A percentile compares a stretch with the other conserved stretches of the same genome.
Evolutionary conservation across 805 yeast genomes (phyloP).

Genomic region (Cyberlindnera misumaiensis): DNA sequence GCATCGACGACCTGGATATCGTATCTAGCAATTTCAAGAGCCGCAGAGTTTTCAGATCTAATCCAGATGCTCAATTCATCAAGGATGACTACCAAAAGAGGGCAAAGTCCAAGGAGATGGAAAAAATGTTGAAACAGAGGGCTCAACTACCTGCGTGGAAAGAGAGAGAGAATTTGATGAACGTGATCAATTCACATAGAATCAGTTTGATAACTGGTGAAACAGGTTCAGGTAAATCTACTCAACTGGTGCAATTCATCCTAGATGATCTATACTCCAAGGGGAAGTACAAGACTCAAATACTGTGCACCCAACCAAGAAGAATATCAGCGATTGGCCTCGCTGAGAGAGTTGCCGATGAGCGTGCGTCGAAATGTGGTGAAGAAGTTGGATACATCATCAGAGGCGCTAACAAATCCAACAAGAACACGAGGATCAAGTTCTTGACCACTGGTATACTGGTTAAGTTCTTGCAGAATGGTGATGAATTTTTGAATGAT

Average conservation of each 20-base stretch:
- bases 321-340: slow-evolving; percentile 92
- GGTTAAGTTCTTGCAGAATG: slow-evolving; percentile 70
- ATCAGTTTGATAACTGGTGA: slow-evolving; percentile 88
- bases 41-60: slow-evolving; percentile 15
- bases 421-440: slow-evolving; percentile 56
- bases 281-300: slow-evolving; percentile 43
- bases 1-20: slow-evolving; percentile 2
- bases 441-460: slow-evolving; percentile 93
- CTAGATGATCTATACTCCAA: slow-evolving; percentile 54
- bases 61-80: slow-evolving; percentile 28
- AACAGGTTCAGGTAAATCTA: slow-evolving; percentile 96
- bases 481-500: slow-evolving; percentile 37
- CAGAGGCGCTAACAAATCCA: slow-evolving; percentile 78
- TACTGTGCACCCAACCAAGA: slow-evolving; percentile 91
- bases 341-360: slow-evolving; percentile 88
- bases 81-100: slow-evolving; percentile 29
- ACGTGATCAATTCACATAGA: slow-evolving; percentile 48
- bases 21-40: slow-evolving; percentile 4
- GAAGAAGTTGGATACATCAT: slow-evolving; percentile 83
- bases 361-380: slow-evolving; percentile 54
- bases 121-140: slow-evolving; percentile 40
- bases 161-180: slow-evolving; percentile 48
- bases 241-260: slow-evolving; percentile 88
- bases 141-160: slow-evolving; percentile 78
- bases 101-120: slow-evolving; percentile 27